Percentiles rank a stretch among this genome's conserved stretches.
Evolutionary conservation across 768 basidiomycete genomes (phyloP).

Genomic region (Naganishia randhawae): DNA sequence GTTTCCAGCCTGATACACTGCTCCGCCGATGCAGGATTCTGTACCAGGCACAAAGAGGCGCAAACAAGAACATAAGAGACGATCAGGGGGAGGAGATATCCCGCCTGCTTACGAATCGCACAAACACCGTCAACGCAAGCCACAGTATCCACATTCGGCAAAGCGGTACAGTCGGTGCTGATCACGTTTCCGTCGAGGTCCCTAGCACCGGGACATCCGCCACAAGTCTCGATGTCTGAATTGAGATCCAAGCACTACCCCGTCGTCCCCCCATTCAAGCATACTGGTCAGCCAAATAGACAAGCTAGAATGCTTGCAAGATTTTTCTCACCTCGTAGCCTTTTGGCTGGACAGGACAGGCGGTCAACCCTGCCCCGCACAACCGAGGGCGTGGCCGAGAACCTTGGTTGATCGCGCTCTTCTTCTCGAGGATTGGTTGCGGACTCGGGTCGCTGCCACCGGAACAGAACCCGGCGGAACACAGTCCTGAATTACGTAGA

Average conservation of each 20-base stretch:
- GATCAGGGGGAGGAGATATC: too few species aligned
- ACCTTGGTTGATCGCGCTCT: background rate
- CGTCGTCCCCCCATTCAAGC: too few species aligned
- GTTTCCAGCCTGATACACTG: too few species aligned
- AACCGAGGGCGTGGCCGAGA: background rate
- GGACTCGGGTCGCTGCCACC: background rate
- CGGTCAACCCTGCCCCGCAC: background rate
- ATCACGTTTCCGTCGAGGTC: background rate
- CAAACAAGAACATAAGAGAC: too few species aligned
- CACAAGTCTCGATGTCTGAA: background rate
- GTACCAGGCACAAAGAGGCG: too few species aligned
- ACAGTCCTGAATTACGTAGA: too few species aligned
- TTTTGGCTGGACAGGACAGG: constrained; percentile 2
- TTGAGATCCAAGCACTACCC: background rate
- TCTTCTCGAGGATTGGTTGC: background rate
- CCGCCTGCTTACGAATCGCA: constrained; percentile 5
- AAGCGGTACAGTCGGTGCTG: background rate
- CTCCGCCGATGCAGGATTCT: too few species aligned
- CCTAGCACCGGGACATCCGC: constrained; percentile 1
- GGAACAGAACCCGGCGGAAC: background rate
- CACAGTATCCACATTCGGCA: background rate
- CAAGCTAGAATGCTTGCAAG: background rate
- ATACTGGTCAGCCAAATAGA: background rate
- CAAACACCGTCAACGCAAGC: background rate
- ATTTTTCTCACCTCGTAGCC: background rate